Conservation (phyloP, 1,284 basidiomycete species). For the Ceratobasidium sp. region DNA sequence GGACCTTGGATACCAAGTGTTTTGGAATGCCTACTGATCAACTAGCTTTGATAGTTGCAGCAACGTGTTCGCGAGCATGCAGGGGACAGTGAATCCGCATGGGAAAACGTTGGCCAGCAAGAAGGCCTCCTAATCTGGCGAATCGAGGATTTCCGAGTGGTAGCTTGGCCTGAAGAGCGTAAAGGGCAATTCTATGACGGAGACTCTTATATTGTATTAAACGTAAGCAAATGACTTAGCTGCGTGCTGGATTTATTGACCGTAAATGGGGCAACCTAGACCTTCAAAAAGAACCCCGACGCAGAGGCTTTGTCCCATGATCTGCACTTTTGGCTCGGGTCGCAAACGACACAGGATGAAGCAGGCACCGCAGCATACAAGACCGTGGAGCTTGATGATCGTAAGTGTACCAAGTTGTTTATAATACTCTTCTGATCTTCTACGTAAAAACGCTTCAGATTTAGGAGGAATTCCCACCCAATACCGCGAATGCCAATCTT, state of each 20-base stretch:
- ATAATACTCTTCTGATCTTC: background rate
- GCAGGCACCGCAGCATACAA: slow-evolving; percentile 74
- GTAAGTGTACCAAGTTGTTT: slow-evolving; percentile 55
- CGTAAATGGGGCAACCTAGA: slow-evolving; percentile 51
- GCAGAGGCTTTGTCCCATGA: slow-evolving; percentile 63
- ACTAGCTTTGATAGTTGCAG: slow-evolving; percentile 59
- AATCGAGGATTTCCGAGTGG: slow-evolving; percentile 67
- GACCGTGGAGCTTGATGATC: slow-evolving; percentile 73
- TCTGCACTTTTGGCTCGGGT: slow-evolving; percentile 73
- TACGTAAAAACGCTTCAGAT: slow-evolving; percentile 52
- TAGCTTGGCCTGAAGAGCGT: slow-evolving; percentile 63
- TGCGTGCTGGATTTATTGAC: slow-evolving; percentile 4
- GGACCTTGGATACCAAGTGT: background rate
- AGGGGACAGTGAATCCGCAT: slow-evolving; percentile 64
- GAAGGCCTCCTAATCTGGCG: slow-evolving; percentile 67
- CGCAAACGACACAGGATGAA: slow-evolving; percentile 69
- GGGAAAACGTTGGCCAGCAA: slow-evolving; percentile 60
- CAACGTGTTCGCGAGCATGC: slow-evolving; percentile 65
- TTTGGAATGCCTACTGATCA: background rate
- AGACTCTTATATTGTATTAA: slow-evolving; percentile 71
- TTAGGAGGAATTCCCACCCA: slow-evolving; percentile 66
- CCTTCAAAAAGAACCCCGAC: slow-evolving; percentile 65
- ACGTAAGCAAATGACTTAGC: slow-evolving; percentile 56
- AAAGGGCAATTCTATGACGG: slow-evolving; percentile 69
- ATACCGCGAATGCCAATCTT: slow-evolving; percentile 69